Conservation (phyloP, 768 basidiomycete species). For the Ramaria sp. region DNA sequence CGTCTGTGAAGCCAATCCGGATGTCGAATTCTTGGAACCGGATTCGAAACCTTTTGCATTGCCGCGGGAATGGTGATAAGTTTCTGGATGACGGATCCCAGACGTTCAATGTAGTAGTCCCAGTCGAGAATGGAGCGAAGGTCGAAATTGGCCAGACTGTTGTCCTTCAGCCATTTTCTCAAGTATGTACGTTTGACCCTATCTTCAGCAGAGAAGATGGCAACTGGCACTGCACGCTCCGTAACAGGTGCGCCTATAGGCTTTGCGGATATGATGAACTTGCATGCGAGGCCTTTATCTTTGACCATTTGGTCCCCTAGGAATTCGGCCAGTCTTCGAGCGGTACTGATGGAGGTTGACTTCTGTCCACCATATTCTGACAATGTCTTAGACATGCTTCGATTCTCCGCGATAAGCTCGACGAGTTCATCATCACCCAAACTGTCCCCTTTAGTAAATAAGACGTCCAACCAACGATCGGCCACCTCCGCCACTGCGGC, state of each 20-base stretch:
- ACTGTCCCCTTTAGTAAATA: constrained; percentile 77
- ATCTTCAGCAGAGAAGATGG: constrained; percentile 95
- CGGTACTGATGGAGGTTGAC: constrained; percentile 96
- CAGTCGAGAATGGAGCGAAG: constrained; percentile 93
- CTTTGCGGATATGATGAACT: constrained; percentile 95
- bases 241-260: constrained; percentile 92
- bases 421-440: constrained; percentile 88
- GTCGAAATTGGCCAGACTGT: constrained; percentile 76
- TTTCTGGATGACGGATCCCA: constrained; percentile 98
- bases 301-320: constrained; percentile 98
- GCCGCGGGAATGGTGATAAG: constrained; percentile 98
- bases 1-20: constrained; percentile 95
- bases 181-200: constrained; percentile 82
- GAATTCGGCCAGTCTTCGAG: constrained; percentile 90
- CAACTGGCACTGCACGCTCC: constrained; percentile 91
- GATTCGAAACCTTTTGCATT: constrained; percentile 94
- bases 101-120: constrained; percentile 95
- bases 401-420: constrained; percentile 95
- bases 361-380: constrained; percentile 96
- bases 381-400: constrained; percentile 94
- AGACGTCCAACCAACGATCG: constrained; percentile 94
- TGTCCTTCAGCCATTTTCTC: constrained; percentile 95
- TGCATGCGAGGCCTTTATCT: constrained; percentile 97
- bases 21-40: constrained; percentile 90
- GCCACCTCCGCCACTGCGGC: constrained; percentile 87